phyloP scores from a whole-genome alignment of 768 basidiomycete genomes.

The Amanita inopinata region DNA sequence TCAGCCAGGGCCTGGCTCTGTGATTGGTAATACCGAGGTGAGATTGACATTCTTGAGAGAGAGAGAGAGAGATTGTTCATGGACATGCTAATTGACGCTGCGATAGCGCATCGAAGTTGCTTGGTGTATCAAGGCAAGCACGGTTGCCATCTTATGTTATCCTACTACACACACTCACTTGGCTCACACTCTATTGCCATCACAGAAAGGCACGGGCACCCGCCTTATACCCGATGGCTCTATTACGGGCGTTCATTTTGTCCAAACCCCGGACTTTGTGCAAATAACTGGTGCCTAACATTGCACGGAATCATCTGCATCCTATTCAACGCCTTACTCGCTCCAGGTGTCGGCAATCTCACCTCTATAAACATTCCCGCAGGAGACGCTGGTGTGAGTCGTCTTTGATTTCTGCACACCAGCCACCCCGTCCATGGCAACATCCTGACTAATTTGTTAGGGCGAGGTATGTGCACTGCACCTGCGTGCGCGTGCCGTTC shows the following conservation, averaged over 20 bases:
- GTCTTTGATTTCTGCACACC: not conserved
- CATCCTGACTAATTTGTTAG: slow-evolving; percentile 3
- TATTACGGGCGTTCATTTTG: slow-evolving; percentile 59
- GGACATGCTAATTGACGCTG: no score
- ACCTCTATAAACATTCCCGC: slow-evolving; percentile 54
- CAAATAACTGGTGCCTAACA: slow-evolving; percentile 48
- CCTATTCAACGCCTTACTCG: not conserved
- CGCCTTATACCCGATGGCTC: slow-evolving; percentile 65
- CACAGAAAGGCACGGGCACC: slow-evolving; percentile 47
- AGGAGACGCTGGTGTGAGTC: slow-evolving; percentile 44
- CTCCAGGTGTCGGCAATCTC: slow-evolving; percentile 49
- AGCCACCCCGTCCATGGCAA: not conserved
- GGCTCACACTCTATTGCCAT: no score
- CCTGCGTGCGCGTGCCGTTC: no score
- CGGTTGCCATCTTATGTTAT: not conserved
- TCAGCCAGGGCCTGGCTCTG: slow-evolving; percentile 36
- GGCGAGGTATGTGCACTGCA: slow-evolving; percentile 8
- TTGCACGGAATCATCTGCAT: not conserved
- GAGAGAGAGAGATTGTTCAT: no score
- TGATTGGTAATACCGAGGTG: slow-evolving; percentile 57
- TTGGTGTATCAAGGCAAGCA: slow-evolving; percentile 31
- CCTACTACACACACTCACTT: no score
- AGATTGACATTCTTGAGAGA: no score
- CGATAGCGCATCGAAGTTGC: slow-evolving; percentile 31
- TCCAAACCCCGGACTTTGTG: slow-evolving; percentile 66